phyloP scores from a whole-genome alignment of 2,329 filamentous ascomycete genomes.

The Fusarium haematococcum region DNA sequence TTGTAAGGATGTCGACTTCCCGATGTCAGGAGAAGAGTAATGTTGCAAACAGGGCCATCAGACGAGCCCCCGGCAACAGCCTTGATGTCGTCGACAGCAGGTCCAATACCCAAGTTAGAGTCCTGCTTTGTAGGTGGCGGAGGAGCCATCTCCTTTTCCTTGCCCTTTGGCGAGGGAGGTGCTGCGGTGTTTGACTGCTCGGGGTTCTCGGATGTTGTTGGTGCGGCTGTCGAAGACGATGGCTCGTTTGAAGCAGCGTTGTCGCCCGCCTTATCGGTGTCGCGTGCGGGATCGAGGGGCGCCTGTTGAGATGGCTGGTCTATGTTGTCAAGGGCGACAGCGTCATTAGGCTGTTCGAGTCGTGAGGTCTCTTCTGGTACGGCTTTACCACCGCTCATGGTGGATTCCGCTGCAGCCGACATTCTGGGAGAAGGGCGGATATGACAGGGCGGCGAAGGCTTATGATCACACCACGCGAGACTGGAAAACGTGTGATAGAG shows the following conservation, averaged over 20 bases:
- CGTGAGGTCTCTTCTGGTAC: conserved; percentile 44
- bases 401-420: conserved; percentile 49
- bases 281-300: conserved; percentile 27
- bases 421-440: conserved; percentile 40
- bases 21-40: conserved; percentile 84
- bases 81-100: conserved; percentile 56
- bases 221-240: conserved; percentile 26
- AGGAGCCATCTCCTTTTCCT: conserved; percentile 48
- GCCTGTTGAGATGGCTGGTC: conserved; percentile 36
- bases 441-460: conserved; percentile 30
- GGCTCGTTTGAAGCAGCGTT: conserved; percentile 29
- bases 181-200: conserved; percentile 32
- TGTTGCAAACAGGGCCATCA: conserved; percentile 68
- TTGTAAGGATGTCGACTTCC: conserved; percentile 90
- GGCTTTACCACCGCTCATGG: conserved; percentile 48
- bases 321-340: conserved; percentile 53
- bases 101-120: conserved; percentile 57
- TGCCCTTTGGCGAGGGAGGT: conserved; percentile 48
- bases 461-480: conserved; percentile 44
- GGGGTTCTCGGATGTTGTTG: conserved; percentile 32
- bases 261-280: conserved; percentile 26
- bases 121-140: conserved; percentile 49
- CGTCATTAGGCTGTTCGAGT: conserved; percentile 51
- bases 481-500: conserved; percentile 20
- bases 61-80: conserved; percentile 46